phyloP scores from a whole-genome alignment of 2,329 filamentous ascomycete genomes.

The Claviceps lovelessii region DNA sequence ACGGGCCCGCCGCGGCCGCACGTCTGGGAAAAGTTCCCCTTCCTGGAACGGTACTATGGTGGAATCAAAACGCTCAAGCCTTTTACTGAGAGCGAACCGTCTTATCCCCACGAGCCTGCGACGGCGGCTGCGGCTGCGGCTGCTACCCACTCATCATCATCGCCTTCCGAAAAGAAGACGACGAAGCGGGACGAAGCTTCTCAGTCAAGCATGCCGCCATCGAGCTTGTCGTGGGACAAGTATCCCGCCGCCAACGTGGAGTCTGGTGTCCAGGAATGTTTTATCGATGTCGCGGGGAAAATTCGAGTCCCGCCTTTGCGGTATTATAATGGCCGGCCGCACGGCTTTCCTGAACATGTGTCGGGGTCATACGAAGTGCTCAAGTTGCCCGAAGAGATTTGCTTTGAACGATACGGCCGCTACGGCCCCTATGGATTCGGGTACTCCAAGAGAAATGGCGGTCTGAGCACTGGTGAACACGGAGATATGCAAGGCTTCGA shows the following conservation, averaged over 20 bases:
- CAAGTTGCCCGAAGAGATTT: slow-evolving; percentile 68
- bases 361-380: slow-evolving; percentile 79
- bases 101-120: slow-evolving; percentile 60
- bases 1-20: slow-evolving; percentile 45
- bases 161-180: slow-evolving; percentile 6
- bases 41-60: slow-evolving; percentile 79
- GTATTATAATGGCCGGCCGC: slow-evolving; percentile 63
- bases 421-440: slow-evolving; percentile 82
- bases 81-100: slow-evolving; percentile 52
- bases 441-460: slow-evolving; percentile 65
- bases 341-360: slow-evolving; percentile 70
- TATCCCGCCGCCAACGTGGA: slow-evolving; percentile 28
- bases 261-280: slow-evolving; percentile 54
- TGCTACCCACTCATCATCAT: slow-evolving; percentile 2
- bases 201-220: not conserved
- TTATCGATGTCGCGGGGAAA: slow-evolving; percentile 53
- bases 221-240: slow-evolving; percentile 22
- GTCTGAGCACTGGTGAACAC: slow-evolving; percentile 71
- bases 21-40: slow-evolving; percentile 72
- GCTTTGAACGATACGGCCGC: slow-evolving; percentile 82
- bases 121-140: not conserved
- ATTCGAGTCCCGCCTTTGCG: slow-evolving; percentile 55
- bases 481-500: slow-evolving; percentile 73
- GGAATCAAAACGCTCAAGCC: slow-evolving; percentile 62
- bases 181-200: slow-evolving; percentile 7